Evolutionary conservation across 331 rosid species (phyloP).

Genomic region (Cydonia oblonga): DNA sequence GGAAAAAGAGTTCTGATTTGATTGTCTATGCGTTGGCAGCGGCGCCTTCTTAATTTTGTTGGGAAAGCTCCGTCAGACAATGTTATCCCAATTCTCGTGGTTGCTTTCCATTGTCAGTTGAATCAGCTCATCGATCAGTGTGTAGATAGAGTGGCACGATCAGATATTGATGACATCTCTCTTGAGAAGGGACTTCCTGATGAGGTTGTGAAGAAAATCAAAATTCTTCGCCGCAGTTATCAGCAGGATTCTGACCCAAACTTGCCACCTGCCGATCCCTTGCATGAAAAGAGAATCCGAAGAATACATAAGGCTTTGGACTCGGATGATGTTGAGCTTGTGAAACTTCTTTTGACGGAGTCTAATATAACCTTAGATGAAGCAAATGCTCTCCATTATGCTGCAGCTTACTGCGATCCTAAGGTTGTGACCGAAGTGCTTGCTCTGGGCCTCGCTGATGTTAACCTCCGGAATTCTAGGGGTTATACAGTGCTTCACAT

Average conservation of each 20-base stretch:
- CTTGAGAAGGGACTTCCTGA: constrained; percentile 39
- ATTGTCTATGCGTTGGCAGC: constrained; percentile 21
- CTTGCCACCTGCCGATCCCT: constrained; percentile 11
- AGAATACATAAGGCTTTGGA: constrained; percentile 36
- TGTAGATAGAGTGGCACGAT: constrained; percentile 33
- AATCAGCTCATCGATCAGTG: constrained; percentile 26
- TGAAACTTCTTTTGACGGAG: constrained; percentile 33
- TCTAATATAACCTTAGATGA: constrained; percentile 32
- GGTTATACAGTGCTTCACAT: constrained; percentile 40
- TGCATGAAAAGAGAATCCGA: constrained; percentile 29
- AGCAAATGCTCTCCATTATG: constrained; percentile 43
- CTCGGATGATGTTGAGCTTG: constrained; percentile 38
- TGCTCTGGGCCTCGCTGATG: constrained; percentile 26
- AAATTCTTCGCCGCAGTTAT: constrained; percentile 19
- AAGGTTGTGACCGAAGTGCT: constrained; percentile 40
- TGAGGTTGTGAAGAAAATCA: constrained; percentile 26
- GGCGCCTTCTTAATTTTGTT: constrained; percentile 38
- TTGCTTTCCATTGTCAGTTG: constrained; percentile 33
- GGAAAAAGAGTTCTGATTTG: not conserved
- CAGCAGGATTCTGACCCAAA: constrained; percentile 4
- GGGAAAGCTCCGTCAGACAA: constrained; percentile 34
- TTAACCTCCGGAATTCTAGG: constrained; percentile 31
- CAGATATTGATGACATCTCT: constrained; percentile 26
- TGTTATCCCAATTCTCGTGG: constrained; percentile 36
- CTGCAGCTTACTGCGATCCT: constrained; percentile 41